Conservation (phyloP, 148 eudicot species). For the Fagopyrum homotropicum region DNA sequence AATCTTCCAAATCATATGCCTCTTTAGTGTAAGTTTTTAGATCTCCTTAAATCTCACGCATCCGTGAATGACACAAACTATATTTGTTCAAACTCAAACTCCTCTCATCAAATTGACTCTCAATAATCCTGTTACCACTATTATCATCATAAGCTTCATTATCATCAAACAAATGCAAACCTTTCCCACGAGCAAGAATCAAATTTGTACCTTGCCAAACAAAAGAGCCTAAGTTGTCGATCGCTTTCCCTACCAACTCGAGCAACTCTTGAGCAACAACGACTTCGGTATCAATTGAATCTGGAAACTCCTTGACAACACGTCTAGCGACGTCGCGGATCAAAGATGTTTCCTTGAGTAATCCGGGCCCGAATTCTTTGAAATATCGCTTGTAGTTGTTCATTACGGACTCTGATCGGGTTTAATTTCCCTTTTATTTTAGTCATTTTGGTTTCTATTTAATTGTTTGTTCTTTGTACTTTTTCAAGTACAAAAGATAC, state of each 20-base stretch:
- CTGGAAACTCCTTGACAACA: conserved; percentile 57
- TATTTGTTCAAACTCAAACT: conserved; percentile 19
- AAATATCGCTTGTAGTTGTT: conserved; percentile 46
- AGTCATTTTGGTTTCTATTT: too few species aligned
- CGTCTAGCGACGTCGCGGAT: conserved; percentile 50
- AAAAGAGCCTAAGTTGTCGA: conserved; percentile 25
- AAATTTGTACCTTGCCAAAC: conserved; percentile 48
- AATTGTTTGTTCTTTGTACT: too few species aligned
- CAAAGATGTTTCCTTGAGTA: conserved; percentile 37
- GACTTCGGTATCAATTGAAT: conserved; percentile 40
- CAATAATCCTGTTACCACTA: background rate
- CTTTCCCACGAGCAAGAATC: conserved; percentile 41
- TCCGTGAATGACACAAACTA: conserved; percentile 41
- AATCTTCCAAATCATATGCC: conserved; percentile 54
- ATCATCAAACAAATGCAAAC: conserved; percentile 21
- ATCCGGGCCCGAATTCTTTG: conserved; percentile 46
- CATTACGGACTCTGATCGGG: conserved; percentile 54
- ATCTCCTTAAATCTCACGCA: conserved; percentile 38
- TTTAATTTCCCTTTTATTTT: background rate
- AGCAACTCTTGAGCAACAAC: conserved; percentile 35
- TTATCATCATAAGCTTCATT: background rate
- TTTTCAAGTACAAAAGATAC: too few species aligned
- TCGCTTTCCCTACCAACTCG: conserved; percentile 27
- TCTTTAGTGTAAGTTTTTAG: conserved; percentile 37
- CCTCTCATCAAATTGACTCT: background rate